Conservation (phyloP, 176 grass and related monocot genomes). For the Typha latifolia region DNA sequence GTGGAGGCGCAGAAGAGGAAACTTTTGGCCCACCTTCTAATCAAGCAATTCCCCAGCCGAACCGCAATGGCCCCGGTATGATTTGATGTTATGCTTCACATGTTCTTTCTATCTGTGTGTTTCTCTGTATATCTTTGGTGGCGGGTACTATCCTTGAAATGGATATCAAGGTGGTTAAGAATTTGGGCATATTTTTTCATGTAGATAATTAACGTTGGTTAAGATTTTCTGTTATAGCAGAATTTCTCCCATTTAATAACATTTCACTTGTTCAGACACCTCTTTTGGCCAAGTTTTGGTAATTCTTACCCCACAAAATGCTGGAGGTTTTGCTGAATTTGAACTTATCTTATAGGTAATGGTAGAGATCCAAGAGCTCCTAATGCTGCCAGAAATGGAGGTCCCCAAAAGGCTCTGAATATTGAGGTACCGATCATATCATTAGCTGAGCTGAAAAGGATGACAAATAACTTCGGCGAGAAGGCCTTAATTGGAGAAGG, state of each 20-base stretch:
- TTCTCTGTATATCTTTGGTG: too few relatives aligned
- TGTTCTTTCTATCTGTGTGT: neutral
- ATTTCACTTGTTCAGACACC: too few relatives aligned
- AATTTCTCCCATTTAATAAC: too few relatives aligned
- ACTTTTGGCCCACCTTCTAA: neutral
- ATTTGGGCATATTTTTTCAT: too few relatives aligned
- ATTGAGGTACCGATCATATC: slow-evolving; percentile 58
- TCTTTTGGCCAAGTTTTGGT: neutral
- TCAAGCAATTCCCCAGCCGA: slow-evolving; percentile 2
- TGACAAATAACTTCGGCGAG: slow-evolving; percentile 55
- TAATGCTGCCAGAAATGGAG: slow-evolving; percentile 34
- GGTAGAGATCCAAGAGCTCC: slow-evolving; percentile 43
- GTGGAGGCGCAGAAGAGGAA: neutral
- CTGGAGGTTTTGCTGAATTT: neutral
- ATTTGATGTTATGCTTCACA: neutral
- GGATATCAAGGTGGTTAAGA: too few relatives aligned
- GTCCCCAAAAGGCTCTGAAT: slow-evolving; percentile 42
- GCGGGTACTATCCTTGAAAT: too few relatives aligned
- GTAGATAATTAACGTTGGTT: too few relatives aligned
- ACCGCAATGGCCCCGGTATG: neutral
- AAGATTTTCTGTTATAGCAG: too few relatives aligned
- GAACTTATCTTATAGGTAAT: neutral
- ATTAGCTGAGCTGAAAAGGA: slow-evolving; percentile 58
- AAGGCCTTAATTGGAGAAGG: slow-evolving; percentile 74
- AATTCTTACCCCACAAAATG: too few relatives aligned